phyloP scores from a whole-genome alignment of 2,329 filamentous ascomycete species.

The Blastomyces parvus region DNA sequence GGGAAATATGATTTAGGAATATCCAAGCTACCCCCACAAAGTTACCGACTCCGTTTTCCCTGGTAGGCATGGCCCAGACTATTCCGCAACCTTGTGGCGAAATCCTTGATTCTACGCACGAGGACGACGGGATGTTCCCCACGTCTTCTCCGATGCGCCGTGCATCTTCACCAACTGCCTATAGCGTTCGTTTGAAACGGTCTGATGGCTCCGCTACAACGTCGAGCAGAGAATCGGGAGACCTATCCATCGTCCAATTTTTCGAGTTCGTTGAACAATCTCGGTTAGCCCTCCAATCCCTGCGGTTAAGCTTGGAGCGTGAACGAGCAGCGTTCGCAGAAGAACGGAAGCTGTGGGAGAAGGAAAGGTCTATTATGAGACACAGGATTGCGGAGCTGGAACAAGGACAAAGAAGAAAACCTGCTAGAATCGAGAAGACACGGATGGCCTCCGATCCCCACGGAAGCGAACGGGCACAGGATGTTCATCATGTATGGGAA shows the following conservation, averaged over 20 bases:
- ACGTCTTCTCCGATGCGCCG: conserved; percentile 30
- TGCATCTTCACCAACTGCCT: conserved; percentile 32
- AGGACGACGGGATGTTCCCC: conserved; percentile 36
- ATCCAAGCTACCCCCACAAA: neutral
- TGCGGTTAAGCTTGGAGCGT: conserved; percentile 31
- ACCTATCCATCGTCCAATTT: conserved; percentile 21
- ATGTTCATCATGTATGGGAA: conserved; percentile 35
- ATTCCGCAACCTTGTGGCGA: conserved; percentile 1
- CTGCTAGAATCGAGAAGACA: neutral
- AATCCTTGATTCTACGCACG: conserved; percentile 21
- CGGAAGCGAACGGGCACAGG: neutral
- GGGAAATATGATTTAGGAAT: neutral
- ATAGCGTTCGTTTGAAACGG: conserved; percentile 24
- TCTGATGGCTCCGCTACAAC: conserved; percentile 16
- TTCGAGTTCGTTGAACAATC: conserved; percentile 36
- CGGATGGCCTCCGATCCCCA: conserved; percentile 1
- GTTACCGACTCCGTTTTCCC: neutral
- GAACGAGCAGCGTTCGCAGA: conserved; percentile 35
- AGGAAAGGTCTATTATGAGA: conserved; percentile 35
- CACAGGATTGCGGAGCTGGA: conserved; percentile 36
- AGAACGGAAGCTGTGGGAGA: conserved; percentile 37
- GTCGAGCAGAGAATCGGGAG: conserved; percentile 14
- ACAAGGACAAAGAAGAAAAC: conserved; percentile 8
- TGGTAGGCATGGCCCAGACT: conserved; percentile 2
- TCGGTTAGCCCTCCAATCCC: conserved; percentile 30